Evolutionary conservation across 2,329 filamentous ascomycete species (phyloP).

Genomic region (Plectosphaerella plurivora): DNA sequence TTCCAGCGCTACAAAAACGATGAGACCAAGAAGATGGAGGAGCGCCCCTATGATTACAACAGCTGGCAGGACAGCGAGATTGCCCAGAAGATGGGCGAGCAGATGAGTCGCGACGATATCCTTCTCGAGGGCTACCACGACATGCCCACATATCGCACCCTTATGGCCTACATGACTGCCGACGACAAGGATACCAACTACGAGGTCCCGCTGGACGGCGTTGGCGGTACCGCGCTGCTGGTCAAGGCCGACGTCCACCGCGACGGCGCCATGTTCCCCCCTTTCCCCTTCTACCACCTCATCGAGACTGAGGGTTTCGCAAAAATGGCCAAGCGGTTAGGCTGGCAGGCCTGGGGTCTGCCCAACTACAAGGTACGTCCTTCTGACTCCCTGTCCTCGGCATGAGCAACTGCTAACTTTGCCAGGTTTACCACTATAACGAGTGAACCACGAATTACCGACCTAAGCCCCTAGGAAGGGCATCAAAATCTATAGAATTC

Average conservation of each 20-base stretch:
- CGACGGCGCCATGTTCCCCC: slow-evolving; percentile 97
- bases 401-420: slow-evolving; percentile 3
- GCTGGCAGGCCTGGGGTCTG: slow-evolving; percentile 81
- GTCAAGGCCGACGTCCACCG: slow-evolving; percentile 97
- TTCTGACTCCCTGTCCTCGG: neutral
- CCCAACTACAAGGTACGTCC: slow-evolving; percentile 87
- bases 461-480: too few relatives aligned
- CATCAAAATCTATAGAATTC: too few relatives aligned
- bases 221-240: slow-evolving; percentile 85
- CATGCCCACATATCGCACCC: slow-evolving; percentile 82
- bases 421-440: slow-evolving; percentile 83
- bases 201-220: slow-evolving; percentile 80
- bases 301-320: slow-evolving; percentile 98
- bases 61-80: slow-evolving; percentile 89
- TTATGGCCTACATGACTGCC: slow-evolving; percentile 81
- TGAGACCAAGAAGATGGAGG: slow-evolving; percentile 63
- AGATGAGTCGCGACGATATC: slow-evolving; percentile 89
- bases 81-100: slow-evolving; percentile 68
- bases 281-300: slow-evolving; percentile 93
- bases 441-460: slow-evolving; percentile 45
- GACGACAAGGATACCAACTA: slow-evolving; percentile 51
- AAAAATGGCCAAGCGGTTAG: slow-evolving; percentile 88
- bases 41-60: slow-evolving; percentile 94
- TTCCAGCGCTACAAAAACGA: slow-evolving; percentile 79
- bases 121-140: slow-evolving; percentile 89